Base-by-base conservation (phyloP, 805 yeast species). In the Jamesozyma lodderae region DNA sequence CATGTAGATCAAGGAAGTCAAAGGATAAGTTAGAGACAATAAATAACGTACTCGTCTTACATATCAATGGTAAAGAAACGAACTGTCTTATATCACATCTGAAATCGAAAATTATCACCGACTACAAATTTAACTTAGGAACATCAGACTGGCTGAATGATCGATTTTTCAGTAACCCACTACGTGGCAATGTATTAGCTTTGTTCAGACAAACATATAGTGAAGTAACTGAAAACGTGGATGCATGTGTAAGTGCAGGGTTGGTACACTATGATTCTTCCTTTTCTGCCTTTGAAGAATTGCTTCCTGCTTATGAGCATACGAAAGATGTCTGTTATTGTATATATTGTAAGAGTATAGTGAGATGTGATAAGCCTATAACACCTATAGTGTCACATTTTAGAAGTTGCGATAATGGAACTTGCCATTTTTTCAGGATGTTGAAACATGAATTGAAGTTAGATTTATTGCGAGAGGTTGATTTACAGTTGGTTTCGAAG, bases 221-320 rank as follows among this genome's bases (percentile, higher is more conserved):
- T 6, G 28, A 25, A 6, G 28, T 11, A 5, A 11, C 7, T 11
- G n/a, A n/a, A n/a, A n/a, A n/a, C n/a, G n/a, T n/a, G n/a, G n/a
- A n/a, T n/a, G n/a, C n/a, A n/a, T n/a, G 79, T 63, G 79, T 79
- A 1, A 63, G 63, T 35, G 68, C 73, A 15, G 88, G 90, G 1
- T 75, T 81, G 14, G 31, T 53, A 13, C 49, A 47, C n/a, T 61
- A 74, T 63, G 57, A 81, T 62, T 55, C 67, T 70, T 34, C 87
- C 77, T 23, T 62, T 65, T 10, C 49, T 2, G 48, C 46, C 2
- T 49, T 52, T 33, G 48, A 45, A 24, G 46, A 46, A 15, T 18
- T 46, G 8, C 32, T 39, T 11, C 28, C 28, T 13, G 8, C n/a
- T 60, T 18, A 35, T 20, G 66, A 38, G 58, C 62, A 23, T 56